Base-by-base conservation (phyloP, 2,329 filamentous ascomycete genomes). In the Colletotrichum sojae region DNA sequence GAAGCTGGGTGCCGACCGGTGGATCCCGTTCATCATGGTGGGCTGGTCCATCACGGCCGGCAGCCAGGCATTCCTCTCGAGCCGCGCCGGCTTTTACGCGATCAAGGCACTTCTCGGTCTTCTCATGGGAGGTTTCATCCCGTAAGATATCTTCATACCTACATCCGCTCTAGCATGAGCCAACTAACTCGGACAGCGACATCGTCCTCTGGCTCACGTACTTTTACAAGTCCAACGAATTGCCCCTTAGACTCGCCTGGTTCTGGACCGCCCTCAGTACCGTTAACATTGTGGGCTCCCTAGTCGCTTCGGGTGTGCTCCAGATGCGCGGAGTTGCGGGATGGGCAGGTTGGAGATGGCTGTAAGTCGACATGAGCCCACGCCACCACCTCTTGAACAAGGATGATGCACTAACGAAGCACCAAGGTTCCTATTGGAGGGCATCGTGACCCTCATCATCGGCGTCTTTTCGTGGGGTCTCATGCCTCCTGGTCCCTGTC, bases 51-150 rank as follows among this genome's bases (percentile, higher is more conserved):
- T 83, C 13, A 77, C 83, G 8, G 78, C 81, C 2, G 76, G 77
- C 0, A 78, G 76, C 0, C 82, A 84, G 61, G 80, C 80, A 5
- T 80, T 76, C 10, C 73, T 84, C 16, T 73, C 75, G 3, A 80
- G 73, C 43, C 75, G 77, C 6, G 74, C 79, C 1, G 77, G 76
- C 6, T 85, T 82, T 65, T 84, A 81, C 56, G 80, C 80, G 2
- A 76, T 80, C 64, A 80, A 83, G 39, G 80, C 79, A 3, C 71
- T 86, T 2, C 71, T 87, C 2, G 85, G 84, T 1, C 76, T 86
- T 3, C 73, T 84, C 16, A 84, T 84, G 80, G 84, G 85, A 20
- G 84, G 84, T 0, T 86, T 86, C 64, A 86, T 86, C 36, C 84
- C 84, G 72, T 83, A 79, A 45, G 76, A 25, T 20, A n/a, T n/a